Base-by-base conservation (phyloP, 2,329 filamentous ascomycete species). In the Cercospora beticola region DNA sequence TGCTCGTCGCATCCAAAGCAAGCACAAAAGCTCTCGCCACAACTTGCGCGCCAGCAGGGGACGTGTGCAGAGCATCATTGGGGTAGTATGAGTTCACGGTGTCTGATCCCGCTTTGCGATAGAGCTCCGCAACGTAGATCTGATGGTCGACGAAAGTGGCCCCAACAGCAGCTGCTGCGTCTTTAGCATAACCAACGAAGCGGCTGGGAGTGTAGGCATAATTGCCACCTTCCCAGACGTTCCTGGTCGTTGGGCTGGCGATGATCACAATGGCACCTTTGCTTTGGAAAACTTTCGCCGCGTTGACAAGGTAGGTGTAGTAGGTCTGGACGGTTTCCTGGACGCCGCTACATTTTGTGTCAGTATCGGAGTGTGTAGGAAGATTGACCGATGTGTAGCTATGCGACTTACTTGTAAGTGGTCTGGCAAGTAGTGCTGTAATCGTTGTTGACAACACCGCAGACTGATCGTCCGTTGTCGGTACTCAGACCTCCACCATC, bases 381-480 rank as follows among this genome's bases (percentile, higher is more conserved):
- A 40, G 18, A 14, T 43, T 12, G n/a, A 49, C 14, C 21, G 5
- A 40, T 40, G 33, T n/a, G 33, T 40, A 40, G 33, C 33, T 7
- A 46, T 5, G 14, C 49, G 14, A 64, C 69, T 59, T 68, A 71
- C 71, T 72, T 57, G 62, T 68, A 69, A 3, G 62, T 69, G 3
- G 69, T 69, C 57, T 68, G 49, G 58, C 71, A 85, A 40, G 79
- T 76, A 77, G 87, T 89, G 0, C 83, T 86, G 75, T 89, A 83
- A 7, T 76, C 75, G 14, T 86, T 86, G 0, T 82, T 79, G 2
- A 87, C 87, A 2, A 80, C 76, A 18, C 43, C 56, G 67, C 89
- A 91, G 72, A 86, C 88, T 1, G 85, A 86, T 14, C 88, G 84
- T 0, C 86, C 86, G 72, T 90, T 90, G 77, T 91, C 89, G 12